Percentiles rank a stretch among this genome's conserved stretches.
Conservation (phyloP, 2,329 filamentous ascomycete genomes). For the Scytalidium sp. region DNA sequence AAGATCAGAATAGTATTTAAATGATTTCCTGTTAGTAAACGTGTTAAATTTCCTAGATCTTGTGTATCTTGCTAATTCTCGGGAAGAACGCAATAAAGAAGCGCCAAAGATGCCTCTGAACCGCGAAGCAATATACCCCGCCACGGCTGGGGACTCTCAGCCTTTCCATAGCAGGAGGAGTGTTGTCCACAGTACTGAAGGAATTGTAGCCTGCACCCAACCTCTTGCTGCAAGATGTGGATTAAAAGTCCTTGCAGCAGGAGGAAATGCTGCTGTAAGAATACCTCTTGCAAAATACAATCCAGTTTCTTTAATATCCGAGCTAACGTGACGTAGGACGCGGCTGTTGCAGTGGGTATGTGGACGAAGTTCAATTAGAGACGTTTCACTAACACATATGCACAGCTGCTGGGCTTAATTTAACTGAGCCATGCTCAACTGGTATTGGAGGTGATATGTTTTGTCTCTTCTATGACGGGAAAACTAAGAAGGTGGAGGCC, state of each 20-base stretch:
- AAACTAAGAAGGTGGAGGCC: slow-evolving; percentile 76
- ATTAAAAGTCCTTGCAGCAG: slow-evolving; percentile 76
- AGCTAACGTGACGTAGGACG: slow-evolving; percentile 60
- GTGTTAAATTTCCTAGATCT: not conserved
- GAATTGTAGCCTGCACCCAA: slow-evolving; percentile 87
- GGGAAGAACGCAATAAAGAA: not conserved
- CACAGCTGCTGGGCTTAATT: slow-evolving; percentile 83
- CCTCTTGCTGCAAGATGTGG: slow-evolving; percentile 87
- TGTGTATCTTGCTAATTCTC: not conserved
- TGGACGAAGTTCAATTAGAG: slow-evolving; percentile 11
- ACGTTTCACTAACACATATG: slow-evolving; percentile 4
- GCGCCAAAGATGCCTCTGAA: slow-evolving; percentile 26
- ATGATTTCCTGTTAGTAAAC: not conserved
- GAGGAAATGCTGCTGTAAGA: slow-evolving; percentile 90
- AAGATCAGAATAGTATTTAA: not conserved
- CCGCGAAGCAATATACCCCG: slow-evolving; percentile 26
- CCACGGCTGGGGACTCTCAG: slow-evolving; percentile 43
- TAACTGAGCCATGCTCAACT: slow-evolving; percentile 89
- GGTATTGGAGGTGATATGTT: slow-evolving; percentile 98
- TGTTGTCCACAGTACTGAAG: slow-evolving; percentile 88
- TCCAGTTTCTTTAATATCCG: not conserved
- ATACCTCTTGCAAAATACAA: slow-evolving; percentile 6
- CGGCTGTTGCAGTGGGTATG: slow-evolving; percentile 86
- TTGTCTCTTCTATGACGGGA: slow-evolving; percentile 85
- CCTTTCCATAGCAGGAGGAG: slow-evolving; percentile 79